Conservation (phyloP, 2,329 filamentous ascomycete genomes). For the Penicillium sp. region DNA sequence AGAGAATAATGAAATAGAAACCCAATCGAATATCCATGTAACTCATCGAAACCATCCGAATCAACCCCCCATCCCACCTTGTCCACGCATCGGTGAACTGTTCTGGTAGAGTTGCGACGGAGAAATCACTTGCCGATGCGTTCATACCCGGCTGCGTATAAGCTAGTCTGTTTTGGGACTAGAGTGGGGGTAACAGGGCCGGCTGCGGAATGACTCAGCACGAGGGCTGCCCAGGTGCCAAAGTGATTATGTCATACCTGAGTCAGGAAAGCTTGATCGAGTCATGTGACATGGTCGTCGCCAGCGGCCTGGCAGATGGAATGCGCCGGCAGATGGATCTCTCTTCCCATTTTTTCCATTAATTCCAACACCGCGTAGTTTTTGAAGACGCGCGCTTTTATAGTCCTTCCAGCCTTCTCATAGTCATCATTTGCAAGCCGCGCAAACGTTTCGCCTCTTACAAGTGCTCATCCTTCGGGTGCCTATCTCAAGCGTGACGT, state of each 20-base stretch:
- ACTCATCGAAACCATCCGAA: not conserved
- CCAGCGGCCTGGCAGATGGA: not conserved
- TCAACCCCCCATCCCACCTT: not conserved
- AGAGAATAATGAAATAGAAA: not conserved
- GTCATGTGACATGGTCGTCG: slow-evolving; percentile 2
- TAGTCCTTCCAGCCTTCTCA: not conserved
- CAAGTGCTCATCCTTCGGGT: slow-evolving; percentile 2
- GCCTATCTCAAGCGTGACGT: slow-evolving; percentile 34
- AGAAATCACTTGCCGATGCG: slow-evolving; percentile 24
- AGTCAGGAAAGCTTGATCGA: slow-evolving; percentile 6
- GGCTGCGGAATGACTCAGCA: slow-evolving; percentile 7
- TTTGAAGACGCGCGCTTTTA: not conserved
- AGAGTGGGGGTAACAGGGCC: slow-evolving; percentile 31
- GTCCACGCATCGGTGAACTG: slow-evolving; percentile 28
- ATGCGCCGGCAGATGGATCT: too few relatives aligned
- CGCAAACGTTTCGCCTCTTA: not conserved
- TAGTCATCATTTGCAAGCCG: not conserved
- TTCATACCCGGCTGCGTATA: slow-evolving; percentile 21
- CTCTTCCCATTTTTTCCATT: not conserved
- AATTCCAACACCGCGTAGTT: not conserved
- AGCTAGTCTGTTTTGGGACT: slow-evolving; percentile 24
- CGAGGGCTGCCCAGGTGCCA: not conserved
- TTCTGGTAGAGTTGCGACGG: slow-evolving; percentile 20
- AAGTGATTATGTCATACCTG: slow-evolving; percentile 3
- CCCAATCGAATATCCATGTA: slow-evolving; percentile 1